Conservation (phyloP, 2,329 filamentous ascomycete species). For the Colletotrichum caudatum region DNA sequence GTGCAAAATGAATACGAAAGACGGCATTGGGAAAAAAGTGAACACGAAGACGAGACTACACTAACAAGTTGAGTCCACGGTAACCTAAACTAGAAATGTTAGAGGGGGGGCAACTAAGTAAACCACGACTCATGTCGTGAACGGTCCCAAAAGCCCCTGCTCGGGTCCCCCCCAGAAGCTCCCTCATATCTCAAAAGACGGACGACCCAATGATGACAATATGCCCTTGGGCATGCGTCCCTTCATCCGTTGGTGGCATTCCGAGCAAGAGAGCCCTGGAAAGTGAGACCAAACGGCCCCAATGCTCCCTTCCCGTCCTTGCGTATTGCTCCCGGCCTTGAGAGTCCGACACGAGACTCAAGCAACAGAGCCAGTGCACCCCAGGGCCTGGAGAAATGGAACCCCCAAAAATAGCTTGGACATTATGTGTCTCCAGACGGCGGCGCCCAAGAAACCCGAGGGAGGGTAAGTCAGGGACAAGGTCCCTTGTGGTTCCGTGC, state of each 20-base stretch:
- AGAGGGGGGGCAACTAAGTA: background rate
- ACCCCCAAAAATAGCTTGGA: conserved; percentile 37
- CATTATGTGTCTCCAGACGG: conserved; percentile 21
- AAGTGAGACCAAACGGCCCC: conserved; percentile 22
- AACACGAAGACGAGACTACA: conserved; percentile 4
- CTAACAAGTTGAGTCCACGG: background rate
- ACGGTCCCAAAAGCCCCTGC: conserved; percentile 8
- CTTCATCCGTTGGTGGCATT: background rate
- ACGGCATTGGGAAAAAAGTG: background rate
- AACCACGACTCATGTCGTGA: conserved; percentile 5
- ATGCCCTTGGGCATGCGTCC: conserved; percentile 15
- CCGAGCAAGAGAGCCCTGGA: conserved; percentile 8
- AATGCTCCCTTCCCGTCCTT: background rate
- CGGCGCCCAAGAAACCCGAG: conserved; percentile 24
- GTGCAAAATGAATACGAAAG: conserved; percentile 13
- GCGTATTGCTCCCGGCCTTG: background rate
- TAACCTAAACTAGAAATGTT: background rate
- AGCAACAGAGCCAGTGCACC: conserved; percentile 11
- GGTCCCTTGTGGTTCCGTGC: conserved; percentile 30
- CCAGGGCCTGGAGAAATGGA: conserved; percentile 15
- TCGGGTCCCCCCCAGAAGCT: conserved; percentile 24
- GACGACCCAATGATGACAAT: conserved; percentile 23
- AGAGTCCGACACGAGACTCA: conserved; percentile 5
- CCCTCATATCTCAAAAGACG: conserved; percentile 11
- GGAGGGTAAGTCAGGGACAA: conserved; percentile 24